phyloP scores from a whole-genome alignment of 2,329 filamentous ascomycete genomes.

The Lachnellula hyalina region DNA sequence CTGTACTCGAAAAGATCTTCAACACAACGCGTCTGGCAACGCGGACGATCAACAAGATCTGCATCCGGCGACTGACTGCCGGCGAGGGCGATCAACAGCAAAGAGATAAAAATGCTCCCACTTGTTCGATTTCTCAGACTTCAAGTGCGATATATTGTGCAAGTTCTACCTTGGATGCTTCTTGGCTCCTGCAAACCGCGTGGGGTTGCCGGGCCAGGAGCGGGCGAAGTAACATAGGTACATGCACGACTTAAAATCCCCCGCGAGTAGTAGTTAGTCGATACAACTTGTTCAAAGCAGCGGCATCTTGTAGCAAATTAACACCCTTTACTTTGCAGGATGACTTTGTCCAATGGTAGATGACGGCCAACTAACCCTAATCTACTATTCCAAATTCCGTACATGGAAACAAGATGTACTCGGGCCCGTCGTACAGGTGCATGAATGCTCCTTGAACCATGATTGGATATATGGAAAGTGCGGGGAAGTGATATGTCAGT shows the following conservation, averaged over 20 bases:
- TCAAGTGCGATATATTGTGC: too few relatives aligned
- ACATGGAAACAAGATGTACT: background rate
- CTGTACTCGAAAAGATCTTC: background rate
- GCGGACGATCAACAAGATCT: background rate
- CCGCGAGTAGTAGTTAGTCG: too few relatives aligned
- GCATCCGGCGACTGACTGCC: background rate
- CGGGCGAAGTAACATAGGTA: background rate
- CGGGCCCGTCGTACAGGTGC: background rate
- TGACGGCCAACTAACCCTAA: background rate
- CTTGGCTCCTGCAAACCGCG: too few relatives aligned
- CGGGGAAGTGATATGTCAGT: slow-evolving; percentile 1
- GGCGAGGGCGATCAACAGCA: background rate
- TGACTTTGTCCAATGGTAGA: background rate
- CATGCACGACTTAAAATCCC: background rate
- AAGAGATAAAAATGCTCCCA: too few relatives aligned
- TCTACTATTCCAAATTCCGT: background rate
- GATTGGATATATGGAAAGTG: slow-evolving; percentile 1
- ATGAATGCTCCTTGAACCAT: background rate
- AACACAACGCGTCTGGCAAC: background rate
- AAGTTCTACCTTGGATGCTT: too few relatives aligned
- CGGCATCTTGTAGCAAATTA: background rate
- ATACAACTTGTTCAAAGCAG: background rate
- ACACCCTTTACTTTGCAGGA: background rate
- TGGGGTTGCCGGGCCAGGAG: too few relatives aligned
- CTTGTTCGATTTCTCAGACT: too few relatives aligned